Base-by-base conservation (phyloP, 768 basidiomycete species). In the Hygrocybe coccinea region DNA sequence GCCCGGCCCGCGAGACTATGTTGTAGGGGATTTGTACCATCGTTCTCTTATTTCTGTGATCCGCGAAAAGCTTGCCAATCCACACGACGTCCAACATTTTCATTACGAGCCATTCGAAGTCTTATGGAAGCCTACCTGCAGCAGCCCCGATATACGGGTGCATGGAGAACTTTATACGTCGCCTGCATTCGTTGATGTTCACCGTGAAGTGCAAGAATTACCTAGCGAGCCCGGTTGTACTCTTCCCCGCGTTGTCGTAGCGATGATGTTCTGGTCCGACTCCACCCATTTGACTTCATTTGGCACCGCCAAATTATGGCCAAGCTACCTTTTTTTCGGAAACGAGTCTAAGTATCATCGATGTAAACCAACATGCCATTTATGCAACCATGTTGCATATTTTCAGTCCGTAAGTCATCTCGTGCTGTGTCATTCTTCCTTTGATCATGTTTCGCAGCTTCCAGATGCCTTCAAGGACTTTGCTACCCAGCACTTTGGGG, bases 301-400 rank as follows among this genome's bases (percentile, higher is more conserved):
- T 62, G 74, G 75, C 0, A 69, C 56, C 17, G 69, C 72, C 0
- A 64, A 62, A 4, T 57, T 73, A 0, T 79, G 75, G 79, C 77
- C 76, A 1, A 29, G 74, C 0, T 80, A 79, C 47, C 36, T 74
- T 8, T 71, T 59, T 24, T 72, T 78, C 47, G 74, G 73, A 0
- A 72, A 72, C 54, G 62, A 67, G 10, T 78, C 78, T 0, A 80
- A 80, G 52, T 80, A 74, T 49, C 39, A 62, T 0, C 62, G 70
- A 0, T 58, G 58, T 0, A 65, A 67, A 5, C 76, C 74, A 0
- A 53, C 46, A 4, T 38, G 61, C 10, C 24, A 61, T 39, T 44
- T 64, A 52, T 50, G 67, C 43, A 57, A 74, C 37, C 74, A 76
- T 52, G 12, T 77, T 3, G 73, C 70, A 0, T 77, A 76, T 60